Evolutionary conservation across 73 alveolate genomes (phyloP).

Genomic region (Durusdinium trenchii): DNA sequence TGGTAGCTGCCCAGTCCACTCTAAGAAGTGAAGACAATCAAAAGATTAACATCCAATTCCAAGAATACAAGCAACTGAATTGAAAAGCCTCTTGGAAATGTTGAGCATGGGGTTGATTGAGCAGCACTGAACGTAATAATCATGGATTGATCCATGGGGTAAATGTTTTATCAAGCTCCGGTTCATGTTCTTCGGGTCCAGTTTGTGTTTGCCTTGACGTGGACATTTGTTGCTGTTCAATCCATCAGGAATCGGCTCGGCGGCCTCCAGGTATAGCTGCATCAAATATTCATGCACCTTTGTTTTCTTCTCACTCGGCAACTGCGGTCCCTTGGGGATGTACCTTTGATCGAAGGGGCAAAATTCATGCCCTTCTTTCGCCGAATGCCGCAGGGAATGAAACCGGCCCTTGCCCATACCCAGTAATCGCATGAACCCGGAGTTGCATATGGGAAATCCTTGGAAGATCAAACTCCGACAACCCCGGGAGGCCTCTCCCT

Average conservation of each 20-base stretch:
- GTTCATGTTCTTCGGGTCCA: not conserved
- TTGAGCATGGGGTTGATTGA: too few relatives aligned
- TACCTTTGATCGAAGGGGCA: slow-evolving; percentile 9
- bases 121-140: not conserved
- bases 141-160: not conserved
- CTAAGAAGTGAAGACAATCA: not conserved
- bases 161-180: not conserved
- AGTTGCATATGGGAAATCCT: not conserved
- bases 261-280: not conserved
- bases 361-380: not conserved
- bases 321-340: not conserved
- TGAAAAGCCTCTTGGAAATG: not conserved
- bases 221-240: not conserved
- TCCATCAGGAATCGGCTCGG: slow-evolving; percentile 8
- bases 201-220: not conserved
- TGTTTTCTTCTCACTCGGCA: not conserved
- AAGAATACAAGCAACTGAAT: not conserved
- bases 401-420: not conserved
- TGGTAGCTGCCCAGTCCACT: not conserved
- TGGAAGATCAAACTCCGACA: not conserved
- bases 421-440: not conserved
- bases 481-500: not conserved
- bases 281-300: not conserved
- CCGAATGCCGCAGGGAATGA: not conserved
- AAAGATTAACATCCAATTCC: not conserved